These are phyloP conservation scores for Penicillium sp. DNA, from an alignment of 2,329 filamentous ascomycete species.

Conservation along the genomic window DNA sequence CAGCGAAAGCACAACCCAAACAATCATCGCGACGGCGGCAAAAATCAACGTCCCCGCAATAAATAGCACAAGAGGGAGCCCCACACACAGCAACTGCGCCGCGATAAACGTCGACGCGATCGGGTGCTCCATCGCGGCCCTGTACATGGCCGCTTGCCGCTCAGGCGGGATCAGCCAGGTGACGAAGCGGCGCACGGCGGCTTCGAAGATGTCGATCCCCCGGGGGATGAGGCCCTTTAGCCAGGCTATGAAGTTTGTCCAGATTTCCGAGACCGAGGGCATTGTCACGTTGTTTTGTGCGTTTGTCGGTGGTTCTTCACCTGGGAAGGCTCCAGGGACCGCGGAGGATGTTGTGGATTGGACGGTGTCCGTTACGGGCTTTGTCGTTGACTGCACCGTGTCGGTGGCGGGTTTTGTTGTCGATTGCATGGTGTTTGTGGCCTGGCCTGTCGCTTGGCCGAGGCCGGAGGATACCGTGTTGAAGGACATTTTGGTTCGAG, in stretches of 20 bases:
- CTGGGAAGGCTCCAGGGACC: slow-evolving; percentile 10
- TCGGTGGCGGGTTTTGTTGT: slow-evolving; percentile 11
- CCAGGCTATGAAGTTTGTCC: slow-evolving; percentile 6
- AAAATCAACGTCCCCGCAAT: slow-evolving; percentile 39
- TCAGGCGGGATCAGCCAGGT: slow-evolving; percentile 32
- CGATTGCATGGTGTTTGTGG: neutral
- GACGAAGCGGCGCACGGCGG: slow-evolving; percentile 29
- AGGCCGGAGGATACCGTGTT: slow-evolving; percentile 9
- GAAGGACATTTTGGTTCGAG: neutral
- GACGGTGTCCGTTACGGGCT: neutral
- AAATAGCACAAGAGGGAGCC: slow-evolving; percentile 40
- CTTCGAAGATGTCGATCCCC: slow-evolving; percentile 35
- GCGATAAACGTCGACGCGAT: slow-evolving; percentile 39
- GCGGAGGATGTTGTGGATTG: neutral
- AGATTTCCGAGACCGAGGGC: slow-evolving; percentile 4
- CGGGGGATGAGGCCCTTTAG: slow-evolving; percentile 21
- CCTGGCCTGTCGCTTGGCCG: neutral
- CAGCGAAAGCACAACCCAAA: slow-evolving; percentile 38
- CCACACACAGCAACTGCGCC: slow-evolving; percentile 40
- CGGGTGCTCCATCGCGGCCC: slow-evolving; percentile 34
- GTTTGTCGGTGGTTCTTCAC: slow-evolving; percentile 7
- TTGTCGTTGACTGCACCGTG: slow-evolving; percentile 3
- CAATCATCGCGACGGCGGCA: slow-evolving; percentile 35
- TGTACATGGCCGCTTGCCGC: slow-evolving; percentile 34
- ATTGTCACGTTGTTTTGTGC: slow-evolving; percentile 13